Evolutionary conservation across 2,329 filamentous ascomycete genomes (phyloP).

Genomic region (Coniochaeta sp.): DNA sequence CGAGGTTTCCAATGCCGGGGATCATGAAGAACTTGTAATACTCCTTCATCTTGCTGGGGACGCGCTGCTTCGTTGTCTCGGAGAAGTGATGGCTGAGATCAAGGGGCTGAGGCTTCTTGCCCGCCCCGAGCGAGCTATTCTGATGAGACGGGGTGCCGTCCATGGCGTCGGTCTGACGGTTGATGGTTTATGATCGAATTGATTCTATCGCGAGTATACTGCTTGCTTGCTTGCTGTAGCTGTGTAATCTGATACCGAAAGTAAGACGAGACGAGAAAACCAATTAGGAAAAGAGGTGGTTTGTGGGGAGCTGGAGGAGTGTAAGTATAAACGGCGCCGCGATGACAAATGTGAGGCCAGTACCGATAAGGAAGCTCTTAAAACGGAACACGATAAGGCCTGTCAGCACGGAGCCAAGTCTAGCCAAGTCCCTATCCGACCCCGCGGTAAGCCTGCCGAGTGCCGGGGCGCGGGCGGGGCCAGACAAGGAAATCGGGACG

Average conservation of each 20-base stretch:
- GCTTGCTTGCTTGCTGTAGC: neutral
- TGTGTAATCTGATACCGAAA: neutral
- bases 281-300: neutral
- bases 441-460: neutral
- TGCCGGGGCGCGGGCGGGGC: neutral
- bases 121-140: neutral
- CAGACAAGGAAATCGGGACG: neutral
- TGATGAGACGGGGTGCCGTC: neutral
- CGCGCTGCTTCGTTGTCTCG: conserved; percentile 56
- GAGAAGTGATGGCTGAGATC: conserved; percentile 79
- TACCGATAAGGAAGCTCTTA: conserved; percentile 1
- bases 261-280: neutral
- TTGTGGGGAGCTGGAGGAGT: neutral
- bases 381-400: neutral
- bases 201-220: neutral
- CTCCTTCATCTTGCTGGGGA: conserved; percentile 62
- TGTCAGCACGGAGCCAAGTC: neutral
- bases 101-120: conserved; percentile 41
- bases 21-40: conserved; percentile 80
- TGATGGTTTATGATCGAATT: neutral
- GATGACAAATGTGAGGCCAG: neutral
- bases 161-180: neutral
- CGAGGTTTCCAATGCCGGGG: conserved; percentile 54
- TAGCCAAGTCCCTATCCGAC: neutral
- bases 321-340: neutral